These are phyloP conservation scores for Tulasnella calospora DNA, from an alignment of 768 basidiomycete species.

Conservation along the genomic window DNA sequence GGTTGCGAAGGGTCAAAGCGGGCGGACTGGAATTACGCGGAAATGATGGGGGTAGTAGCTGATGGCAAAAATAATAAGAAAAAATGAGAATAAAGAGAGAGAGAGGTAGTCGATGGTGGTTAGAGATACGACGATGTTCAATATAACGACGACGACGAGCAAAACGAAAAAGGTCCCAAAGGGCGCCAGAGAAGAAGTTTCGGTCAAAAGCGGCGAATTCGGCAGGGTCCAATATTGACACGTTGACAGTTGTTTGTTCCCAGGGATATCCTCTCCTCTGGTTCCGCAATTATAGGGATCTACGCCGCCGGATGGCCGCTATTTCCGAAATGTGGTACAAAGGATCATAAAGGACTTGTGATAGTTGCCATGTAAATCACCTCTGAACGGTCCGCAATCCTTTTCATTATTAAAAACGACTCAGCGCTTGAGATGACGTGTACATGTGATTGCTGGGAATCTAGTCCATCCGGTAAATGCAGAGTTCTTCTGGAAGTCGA, in stretches of 20 bases:
- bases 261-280: background rate
- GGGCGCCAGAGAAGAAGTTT: background rate
- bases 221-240: background rate
- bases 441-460: background rate
- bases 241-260: background rate
- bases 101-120: background rate
- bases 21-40: background rate
- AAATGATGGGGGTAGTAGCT: background rate
- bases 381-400: background rate
- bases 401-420: background rate
- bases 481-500: background rate
- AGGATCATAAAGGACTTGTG: background rate
- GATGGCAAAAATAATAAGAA: background rate
- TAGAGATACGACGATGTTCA: background rate
- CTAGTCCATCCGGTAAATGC: background rate
- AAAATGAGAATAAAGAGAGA: background rate
- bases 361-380: background rate
- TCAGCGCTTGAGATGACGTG: background rate
- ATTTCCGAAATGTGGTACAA: background rate
- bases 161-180: background rate
- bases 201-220: background rate
- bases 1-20: constrained; percentile 7
- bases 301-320: background rate
- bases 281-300: background rate
- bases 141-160: background rate